Base-by-base conservation (phyloP, 1,139 yeast genomes). In the Candida sojae region DNA sequence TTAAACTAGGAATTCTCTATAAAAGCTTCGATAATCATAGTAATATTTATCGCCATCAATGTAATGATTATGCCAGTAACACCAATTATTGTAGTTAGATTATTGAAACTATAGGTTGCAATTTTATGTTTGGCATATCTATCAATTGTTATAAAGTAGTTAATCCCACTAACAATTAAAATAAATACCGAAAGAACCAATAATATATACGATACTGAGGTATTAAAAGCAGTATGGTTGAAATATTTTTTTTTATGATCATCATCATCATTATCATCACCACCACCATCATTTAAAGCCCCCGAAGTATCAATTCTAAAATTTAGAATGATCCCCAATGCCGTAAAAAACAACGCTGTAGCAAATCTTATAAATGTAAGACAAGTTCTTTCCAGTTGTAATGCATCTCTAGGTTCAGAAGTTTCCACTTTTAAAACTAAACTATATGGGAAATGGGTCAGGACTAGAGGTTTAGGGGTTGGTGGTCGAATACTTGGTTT, bases 371-470 rank as follows among this genome's bases (percentile, higher is more conserved):
- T 64, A 63, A 82, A 79, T 30, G 82, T 69, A 9, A 83, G 63
- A 30, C 83, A 71, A 0, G 87, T 82, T 41, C 87, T 62, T 57
- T 83, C 88, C 49, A 79, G 77, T 67, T 82, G 86, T 12, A 83
- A 63, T 25, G 82, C 81, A 61, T 83, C 88, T 47, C 88, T 64
- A 0, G 88, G 86, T 50, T 83, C 84, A 1, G 83, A 77, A 4
- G 79, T 68, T 6, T 71, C 64, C 33, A 80, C 73, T 31, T 72
- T 69, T 46, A 81, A 58, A 3, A 75, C 59, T 34, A 75, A 52
- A 28, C 57, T 56, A 45, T 60, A 62, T 1, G 69, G 59, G 39
- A 56, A 56, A 5, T 37, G 29, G 6, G 34, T 33, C 23, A 49
- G 32, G 17, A 34, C 38, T 17, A 32, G 35, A 11, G 40, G 41